Base-by-base conservation (phyloP, 805 yeast species). In the Wickerhamomyces hampshirensis region DNA sequence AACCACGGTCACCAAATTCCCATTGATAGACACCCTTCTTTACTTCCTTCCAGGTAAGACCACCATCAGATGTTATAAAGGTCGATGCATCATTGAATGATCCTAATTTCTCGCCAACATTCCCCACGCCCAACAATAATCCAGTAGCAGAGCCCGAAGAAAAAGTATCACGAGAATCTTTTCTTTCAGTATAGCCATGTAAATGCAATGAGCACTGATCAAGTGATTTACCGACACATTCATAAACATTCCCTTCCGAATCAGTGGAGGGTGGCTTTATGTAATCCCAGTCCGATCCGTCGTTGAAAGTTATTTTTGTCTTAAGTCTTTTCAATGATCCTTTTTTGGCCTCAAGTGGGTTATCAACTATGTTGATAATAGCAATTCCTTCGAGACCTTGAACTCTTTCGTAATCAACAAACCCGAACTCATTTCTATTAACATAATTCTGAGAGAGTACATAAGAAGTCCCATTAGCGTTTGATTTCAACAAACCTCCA, bases 1-100 rank as follows among this genome's bases (percentile, higher is more conserved):
- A 80, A 10, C 98, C 98, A 46, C 86, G 84, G 59, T 93, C 98
- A 43, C 98, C 98, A 58, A 68, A 93, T 58, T 89, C 98, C 98
- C 98, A 93, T 75, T 84, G 82, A 50, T 73, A 73, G 1, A 76
- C 71, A 2, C 94, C 93, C 43, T 82, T 75, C 36, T 61, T 69
- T 21, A 91, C 65, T 58, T 86, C 95, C 34, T 58, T 74, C 98
- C 98, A 93, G 2, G 88, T 73, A 8, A 77, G 60, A 38, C 98
- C 98, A 2, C 93, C 98, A 61, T 93, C 97, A 5, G 70, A 65
- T 5, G 95, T 78, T 43, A 93, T 59, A 50, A 75, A 93, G 0
- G 96, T 85, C 2, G 84, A 69, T 1, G 81, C 71, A 30, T 79
- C 75, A 1, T 69, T 66, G 16, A 56, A 37, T 2, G 75, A 60